Percentiles rank a stretch among this genome's conserved stretches.
Conservation (phyloP, 2,329 filamentous ascomycete species). For the Xylariaceae sp. region DNA sequence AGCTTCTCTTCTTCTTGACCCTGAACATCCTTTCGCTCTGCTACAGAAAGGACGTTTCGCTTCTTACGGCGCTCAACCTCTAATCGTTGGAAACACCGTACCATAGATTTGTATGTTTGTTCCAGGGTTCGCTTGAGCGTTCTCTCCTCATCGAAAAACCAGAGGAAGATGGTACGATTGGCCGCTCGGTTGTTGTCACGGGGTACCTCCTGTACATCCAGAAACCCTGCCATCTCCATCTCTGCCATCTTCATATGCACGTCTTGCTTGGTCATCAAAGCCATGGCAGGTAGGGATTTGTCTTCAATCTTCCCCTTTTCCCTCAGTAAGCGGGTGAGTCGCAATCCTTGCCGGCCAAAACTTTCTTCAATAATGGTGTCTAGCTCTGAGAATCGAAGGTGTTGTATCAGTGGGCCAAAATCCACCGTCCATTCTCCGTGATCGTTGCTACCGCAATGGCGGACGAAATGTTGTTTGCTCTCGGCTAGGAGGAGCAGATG, state of each 20-base stretch:
- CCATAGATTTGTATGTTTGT: constrained; percentile 85
- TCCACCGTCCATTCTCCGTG: constrained; percentile 71
- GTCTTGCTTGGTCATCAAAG: constrained; percentile 79
- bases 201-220: constrained; percentile 92
- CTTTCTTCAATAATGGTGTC: constrained; percentile 76
- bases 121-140: constrained; percentile 69
- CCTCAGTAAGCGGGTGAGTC: constrained; percentile 79
- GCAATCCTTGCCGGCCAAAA: constrained; percentile 71
- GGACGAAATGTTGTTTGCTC: constrained; percentile 64
- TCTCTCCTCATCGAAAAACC: constrained; percentile 80
- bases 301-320: constrained; percentile 94
- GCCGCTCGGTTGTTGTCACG: constrained; percentile 79
- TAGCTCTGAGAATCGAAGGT: constrained; percentile 71
- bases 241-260: constrained; percentile 79
- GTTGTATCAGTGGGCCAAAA: constrained; percentile 67
- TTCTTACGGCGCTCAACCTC: constrained; percentile 70
- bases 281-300: constrained; percentile 75
- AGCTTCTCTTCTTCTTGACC: constrained; percentile 80
- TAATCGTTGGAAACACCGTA: constrained; percentile 76
- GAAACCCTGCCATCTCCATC: constrained; percentile 80
- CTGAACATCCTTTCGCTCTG: constrained; percentile 80
- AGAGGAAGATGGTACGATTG: constrained; percentile 82
- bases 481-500: constrained; percentile 71
- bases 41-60: constrained; percentile 70
- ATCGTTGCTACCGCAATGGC: constrained; percentile 58